Evolutionary conservation across 306 rosid species (phyloP), one percentile per base, ranked within the genome.

Genomic region (Castanea crenata): DNA sequence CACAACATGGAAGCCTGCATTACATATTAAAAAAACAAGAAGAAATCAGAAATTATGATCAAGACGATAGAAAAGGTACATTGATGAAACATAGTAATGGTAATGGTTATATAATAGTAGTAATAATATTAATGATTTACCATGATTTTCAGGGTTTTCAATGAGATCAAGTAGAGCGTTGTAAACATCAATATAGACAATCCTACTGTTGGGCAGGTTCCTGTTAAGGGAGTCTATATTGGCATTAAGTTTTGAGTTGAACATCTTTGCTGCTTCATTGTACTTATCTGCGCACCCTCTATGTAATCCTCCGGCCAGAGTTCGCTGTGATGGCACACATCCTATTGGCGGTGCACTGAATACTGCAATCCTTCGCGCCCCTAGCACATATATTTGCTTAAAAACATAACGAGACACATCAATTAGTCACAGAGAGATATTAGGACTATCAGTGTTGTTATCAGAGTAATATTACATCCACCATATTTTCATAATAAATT

Each of bases 261-360:
- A 92, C 25, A 92, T 46, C 51, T 9, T 76, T 0, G 94, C 92
- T 2, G 97, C 97, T 0, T 73, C 76, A 21, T 92, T 90, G 80
- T 88, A 74, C 1, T 85, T 21, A 19, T 79, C 85, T 19, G 91
- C 85, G 11, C 91, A 88, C 4, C 12, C 58, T 81, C 94, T 90
- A 0, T 1, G 38, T 25, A 82, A 0, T 4, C 97, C 97, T 2
- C 97, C 93, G 0, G 55, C 80, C 34, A 83, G 5, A 5, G 91
- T 89, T 81, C 93, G 86, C 56, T 88, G 92, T 10, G 91, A 90
- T 5, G 94, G 97, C 63, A 92, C 91, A 62, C 93, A 90, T 19
- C 97, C 97, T 16, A 92, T 90, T 2, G 97, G 97, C 1, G 97
- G 91, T 41, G 88, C 85, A 78, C 89, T 75, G 52, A 92, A 81